Evolutionary conservation across 257 asterid genomes (phyloP).

Genomic region (Solanum pimpinellifolium): DNA sequence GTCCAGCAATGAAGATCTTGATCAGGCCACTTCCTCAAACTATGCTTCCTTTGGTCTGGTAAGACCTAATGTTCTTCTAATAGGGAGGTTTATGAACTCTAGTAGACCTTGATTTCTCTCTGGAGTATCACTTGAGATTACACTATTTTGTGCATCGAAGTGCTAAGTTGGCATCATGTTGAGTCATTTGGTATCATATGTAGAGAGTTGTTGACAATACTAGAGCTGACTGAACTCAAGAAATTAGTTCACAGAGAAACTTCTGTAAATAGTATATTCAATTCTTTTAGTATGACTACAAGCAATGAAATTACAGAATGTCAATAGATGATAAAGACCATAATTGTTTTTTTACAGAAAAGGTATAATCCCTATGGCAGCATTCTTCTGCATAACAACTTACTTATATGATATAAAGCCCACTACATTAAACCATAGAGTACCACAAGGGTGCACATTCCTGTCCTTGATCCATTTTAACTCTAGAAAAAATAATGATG

Average conservation of each 20-base stretch:
- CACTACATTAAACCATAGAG: neutral
- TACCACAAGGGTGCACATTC: neutral
- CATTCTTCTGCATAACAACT: neutral
- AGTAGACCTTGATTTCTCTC: neutral
- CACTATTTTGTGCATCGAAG: neutral
- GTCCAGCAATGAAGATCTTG: neutral
- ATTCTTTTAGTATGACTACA: neutral
- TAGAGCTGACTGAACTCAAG: neutral
- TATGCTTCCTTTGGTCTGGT: neutral
- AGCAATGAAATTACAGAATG: neutral
- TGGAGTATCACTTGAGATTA: neutral
- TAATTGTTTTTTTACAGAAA: neutral
- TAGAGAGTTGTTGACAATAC: neutral
- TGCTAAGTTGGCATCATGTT: neutral
- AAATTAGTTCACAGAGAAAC: neutral
- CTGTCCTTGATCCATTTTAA: neutral
- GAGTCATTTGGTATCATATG: neutral
- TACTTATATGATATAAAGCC: neutral
- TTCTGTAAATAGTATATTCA: neutral
- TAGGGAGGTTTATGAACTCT: neutral
- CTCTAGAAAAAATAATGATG: neutral
- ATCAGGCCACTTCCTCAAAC: neutral
- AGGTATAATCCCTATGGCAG: neutral
- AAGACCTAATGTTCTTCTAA: neutral
- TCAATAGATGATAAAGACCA: neutral